A percentile compares a stretch with the other conserved stretches of the same genome.
Conservation (phyloP, 805 yeast species). For the Debaryomyces prosopidis region DNA sequence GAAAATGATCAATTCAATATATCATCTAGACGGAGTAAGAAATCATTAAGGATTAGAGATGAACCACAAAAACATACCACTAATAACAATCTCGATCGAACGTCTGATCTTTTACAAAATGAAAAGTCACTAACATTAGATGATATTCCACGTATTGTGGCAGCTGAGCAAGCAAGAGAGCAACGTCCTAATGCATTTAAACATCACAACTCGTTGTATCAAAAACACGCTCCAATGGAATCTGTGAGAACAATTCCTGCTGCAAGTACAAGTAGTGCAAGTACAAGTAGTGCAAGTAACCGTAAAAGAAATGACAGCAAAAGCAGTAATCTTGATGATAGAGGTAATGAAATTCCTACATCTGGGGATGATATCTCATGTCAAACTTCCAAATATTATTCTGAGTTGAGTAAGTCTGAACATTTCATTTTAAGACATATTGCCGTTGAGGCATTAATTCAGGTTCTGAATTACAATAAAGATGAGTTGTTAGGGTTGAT, state of each 20-base stretch:
- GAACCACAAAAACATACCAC: slow-evolving; percentile 38
- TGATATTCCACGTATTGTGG: slow-evolving; percentile 95
- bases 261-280: slow-evolving; percentile 9
- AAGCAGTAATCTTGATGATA: background rate
- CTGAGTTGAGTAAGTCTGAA: slow-evolving; percentile 61
- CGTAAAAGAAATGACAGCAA: background rate
- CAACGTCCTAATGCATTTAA: slow-evolving; percentile 90
- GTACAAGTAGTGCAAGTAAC: background rate
- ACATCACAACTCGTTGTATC: slow-evolving; percentile 59
- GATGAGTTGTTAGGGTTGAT: slow-evolving; percentile 42
- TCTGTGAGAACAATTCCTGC: slow-evolving; percentile 22
- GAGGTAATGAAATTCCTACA: background rate
- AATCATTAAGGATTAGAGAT: slow-evolving; percentile 31
- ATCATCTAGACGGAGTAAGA: slow-evolving; percentile 16
- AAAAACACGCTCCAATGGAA: slow-evolving; percentile 30
- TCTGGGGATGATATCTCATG: background rate
- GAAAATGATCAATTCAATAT: slow-evolving; percentile 26
- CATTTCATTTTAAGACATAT: slow-evolving; percentile 59
- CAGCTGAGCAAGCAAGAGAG: slow-evolving; percentile 94
- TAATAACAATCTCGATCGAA: slow-evolving; percentile 51
- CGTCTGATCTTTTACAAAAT: slow-evolving; percentile 69
- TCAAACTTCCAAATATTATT: slow-evolving; percentile 48
- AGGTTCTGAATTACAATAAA: slow-evolving; percentile 23
- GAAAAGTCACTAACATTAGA: slow-evolving; percentile 89
- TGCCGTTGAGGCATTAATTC: slow-evolving; percentile 54